Evolutionary conservation across 345 rosid genomes (phyloP).

Genomic region (Carallia brachiata): DNA sequence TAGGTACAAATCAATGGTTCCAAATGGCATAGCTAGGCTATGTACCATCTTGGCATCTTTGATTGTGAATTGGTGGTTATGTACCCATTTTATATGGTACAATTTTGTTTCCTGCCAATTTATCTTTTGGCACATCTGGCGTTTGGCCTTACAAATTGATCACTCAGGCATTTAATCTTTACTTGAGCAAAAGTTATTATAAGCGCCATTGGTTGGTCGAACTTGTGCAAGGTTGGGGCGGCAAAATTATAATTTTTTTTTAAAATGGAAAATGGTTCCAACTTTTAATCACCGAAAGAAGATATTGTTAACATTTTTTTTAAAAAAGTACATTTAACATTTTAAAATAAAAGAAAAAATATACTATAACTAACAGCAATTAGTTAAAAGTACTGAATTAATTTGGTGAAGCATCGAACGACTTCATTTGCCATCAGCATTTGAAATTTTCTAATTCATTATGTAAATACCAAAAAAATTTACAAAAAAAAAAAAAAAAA

Average conservation of each 20-base stretch:
- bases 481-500: too few relatives aligned
- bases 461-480: too few relatives aligned
- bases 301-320: too few relatives aligned
- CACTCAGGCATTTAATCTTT: slow-evolving; percentile 1
- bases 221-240: background rate
- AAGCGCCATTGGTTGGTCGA: background rate
- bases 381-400: background rate
- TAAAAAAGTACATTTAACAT: too few relatives aligned
- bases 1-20: background rate
- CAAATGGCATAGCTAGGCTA: background rate
- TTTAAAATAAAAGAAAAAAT: too few relatives aligned
- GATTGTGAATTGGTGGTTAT: background rate
- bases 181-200: too few relatives aligned
- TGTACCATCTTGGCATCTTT: background rate
- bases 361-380: too few relatives aligned
- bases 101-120: slow-evolving; percentile 4
- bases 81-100: background rate
- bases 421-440: background rate
- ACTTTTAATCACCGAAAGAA: too few relatives aligned
- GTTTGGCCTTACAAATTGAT: background rate
- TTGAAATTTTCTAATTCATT: background rate
- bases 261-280: too few relatives aligned
- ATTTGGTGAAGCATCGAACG: slow-evolving; percentile 1
- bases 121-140: background rate
- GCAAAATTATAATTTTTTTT: background rate